Conservation (phyloP, 2,329 filamentous ascomycete genomes). For the Sporothrix pallida region DNA sequence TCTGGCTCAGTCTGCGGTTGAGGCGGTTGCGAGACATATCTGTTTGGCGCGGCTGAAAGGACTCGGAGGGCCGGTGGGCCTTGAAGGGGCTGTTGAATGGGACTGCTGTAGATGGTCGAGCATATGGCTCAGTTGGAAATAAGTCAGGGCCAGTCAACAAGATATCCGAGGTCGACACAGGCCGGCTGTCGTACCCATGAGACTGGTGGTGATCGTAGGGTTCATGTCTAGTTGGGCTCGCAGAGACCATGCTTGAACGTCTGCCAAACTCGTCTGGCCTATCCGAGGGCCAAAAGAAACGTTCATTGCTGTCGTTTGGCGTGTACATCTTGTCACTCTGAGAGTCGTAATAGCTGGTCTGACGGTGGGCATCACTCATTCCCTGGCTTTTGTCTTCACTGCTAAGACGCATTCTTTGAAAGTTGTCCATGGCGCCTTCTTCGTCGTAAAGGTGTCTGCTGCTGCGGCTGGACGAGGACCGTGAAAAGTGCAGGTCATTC, state of each 20-base stretch:
- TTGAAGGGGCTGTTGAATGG: conserved; percentile 22
- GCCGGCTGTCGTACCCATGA: conserved; percentile 5
- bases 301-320: background rate
- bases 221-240: background rate
- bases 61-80: background rate
- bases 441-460: background rate
- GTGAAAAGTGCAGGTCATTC: background rate
- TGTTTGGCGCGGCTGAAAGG: conserved; percentile 2
- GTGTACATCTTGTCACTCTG: background rate
- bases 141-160: background rate
- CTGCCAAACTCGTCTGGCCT: background rate
- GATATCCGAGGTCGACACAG: conserved; percentile 10
- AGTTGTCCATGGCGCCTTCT: background rate
- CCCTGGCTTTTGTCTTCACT: background rate
- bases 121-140: conserved; percentile 12
- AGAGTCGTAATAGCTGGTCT: background rate
- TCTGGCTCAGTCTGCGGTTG: conserved; percentile 26
- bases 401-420: conserved; percentile 17
- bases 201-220: background rate
- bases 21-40: background rate
- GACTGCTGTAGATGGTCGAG: conserved; percentile 27
- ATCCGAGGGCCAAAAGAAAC: conserved; percentile 3
- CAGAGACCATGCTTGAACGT: background rate
- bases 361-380: background rate
- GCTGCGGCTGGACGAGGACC: background rate